Conservation (phyloP, 345 rosid species). For the Physaria fendleri region DNA sequence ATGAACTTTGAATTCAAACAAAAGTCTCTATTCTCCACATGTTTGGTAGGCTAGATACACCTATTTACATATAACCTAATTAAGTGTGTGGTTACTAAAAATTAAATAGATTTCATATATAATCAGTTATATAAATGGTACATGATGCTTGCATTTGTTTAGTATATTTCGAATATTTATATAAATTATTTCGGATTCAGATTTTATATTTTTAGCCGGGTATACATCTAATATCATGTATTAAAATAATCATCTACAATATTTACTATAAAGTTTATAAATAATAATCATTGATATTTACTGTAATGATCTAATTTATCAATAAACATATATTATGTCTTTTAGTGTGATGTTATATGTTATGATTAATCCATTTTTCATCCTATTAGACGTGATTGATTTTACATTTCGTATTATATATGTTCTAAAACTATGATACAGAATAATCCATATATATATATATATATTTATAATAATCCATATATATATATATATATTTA, state of each 20-base stretch:
- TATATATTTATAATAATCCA: too few species aligned
- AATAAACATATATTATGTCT: not conserved
- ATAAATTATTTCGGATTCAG: too few species aligned
- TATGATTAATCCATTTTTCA: not conserved
- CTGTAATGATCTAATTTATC: too few species aligned
- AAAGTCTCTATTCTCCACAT: constrained; percentile 15
- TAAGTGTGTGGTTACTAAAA: not conserved
- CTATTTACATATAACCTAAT: constrained; percentile 14
- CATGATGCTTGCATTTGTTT: too few species aligned
- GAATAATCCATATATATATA: not conserved
- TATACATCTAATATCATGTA: too few species aligned
- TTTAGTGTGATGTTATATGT: not conserved
- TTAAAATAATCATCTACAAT: too few species aligned
- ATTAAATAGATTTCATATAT: constrained; percentile 4
- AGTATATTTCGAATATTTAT: too few species aligned
- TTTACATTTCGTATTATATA: not conserved
- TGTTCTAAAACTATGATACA: not conserved
- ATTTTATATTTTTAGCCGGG: too few species aligned
- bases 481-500: too few species aligned
- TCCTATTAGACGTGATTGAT: constrained; percentile 6
- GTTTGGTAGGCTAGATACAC: constrained; percentile 32
- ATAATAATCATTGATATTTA: too few species aligned
- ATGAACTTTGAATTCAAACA: not conserved
- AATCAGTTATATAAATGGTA: not conserved
- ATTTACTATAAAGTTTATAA: too few species aligned